phyloP scores from a whole-genome alignment of 352 stramenopile genomes.

The Elongisporangium senticosum region DNA sequence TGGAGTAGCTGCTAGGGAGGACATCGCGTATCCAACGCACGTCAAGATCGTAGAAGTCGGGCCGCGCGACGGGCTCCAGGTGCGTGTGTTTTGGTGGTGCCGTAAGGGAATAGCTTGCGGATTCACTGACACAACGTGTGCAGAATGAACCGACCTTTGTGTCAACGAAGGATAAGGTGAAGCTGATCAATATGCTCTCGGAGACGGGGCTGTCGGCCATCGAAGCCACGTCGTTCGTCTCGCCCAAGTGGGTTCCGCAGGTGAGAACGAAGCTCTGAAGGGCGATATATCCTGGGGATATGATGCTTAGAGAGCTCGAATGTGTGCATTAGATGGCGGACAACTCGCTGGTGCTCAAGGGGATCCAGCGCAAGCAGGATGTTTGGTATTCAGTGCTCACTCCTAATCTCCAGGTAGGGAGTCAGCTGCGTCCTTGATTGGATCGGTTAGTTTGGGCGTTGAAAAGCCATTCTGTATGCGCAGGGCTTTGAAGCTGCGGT shows the following conservation, averaged over 20 bases:
- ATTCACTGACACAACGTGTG: no score
- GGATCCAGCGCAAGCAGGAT: conserved; percentile 66
- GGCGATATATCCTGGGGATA: not conserved
- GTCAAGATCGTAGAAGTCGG: conserved; percentile 95
- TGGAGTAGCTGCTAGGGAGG: not conserved
- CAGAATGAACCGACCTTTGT: conserved; percentile 92
- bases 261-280: conserved; percentile 14
- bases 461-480: not conserved
- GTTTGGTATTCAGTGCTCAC: conserved; percentile 90
- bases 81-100: no score
- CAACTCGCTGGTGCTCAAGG: conserved; percentile 82
- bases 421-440: not conserved
- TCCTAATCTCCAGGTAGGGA: conserved; percentile 88
- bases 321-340: conserved; percentile 89
- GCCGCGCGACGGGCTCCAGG: conserved; percentile 92
- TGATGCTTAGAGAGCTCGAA: not conserved
- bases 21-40: conserved; percentile 40
- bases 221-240: conserved; percentile 95
- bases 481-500: conserved; percentile 87
- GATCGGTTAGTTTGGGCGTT: not conserved
- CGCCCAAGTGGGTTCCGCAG: conserved; percentile 95
- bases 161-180: conserved; percentile 87
- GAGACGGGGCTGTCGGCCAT: conserved; percentile 86
- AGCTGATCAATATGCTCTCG: conserved; percentile 88
- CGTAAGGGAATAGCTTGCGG: no score